A percentile compares a stretch with the other conserved stretches of the same genome.
Evolutionary conservation across 2,329 filamentous ascomycete genomes (phyloP).

Genomic region (Ramichloridium luteum): DNA sequence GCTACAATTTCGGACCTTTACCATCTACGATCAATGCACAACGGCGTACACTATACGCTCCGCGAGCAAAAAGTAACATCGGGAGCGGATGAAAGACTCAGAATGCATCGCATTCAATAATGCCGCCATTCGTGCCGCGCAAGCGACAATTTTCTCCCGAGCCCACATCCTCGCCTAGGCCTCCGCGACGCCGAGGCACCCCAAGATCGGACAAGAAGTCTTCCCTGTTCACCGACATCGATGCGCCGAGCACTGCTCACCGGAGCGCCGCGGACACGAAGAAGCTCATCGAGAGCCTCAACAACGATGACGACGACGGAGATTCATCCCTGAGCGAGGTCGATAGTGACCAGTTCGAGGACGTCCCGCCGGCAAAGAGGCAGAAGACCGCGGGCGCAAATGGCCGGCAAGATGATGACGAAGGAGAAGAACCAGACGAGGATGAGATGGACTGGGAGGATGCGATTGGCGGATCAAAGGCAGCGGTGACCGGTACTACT

Average conservation of each 20-base stretch:
- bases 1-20: no score
- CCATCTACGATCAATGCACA: no score
- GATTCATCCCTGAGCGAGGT: constrained; percentile 31
- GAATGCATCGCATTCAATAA: constrained; percentile 31
- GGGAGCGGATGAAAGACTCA: no score
- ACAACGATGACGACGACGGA: constrained; percentile 27
- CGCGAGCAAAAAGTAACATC: no score
- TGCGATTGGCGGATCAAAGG: constrained; percentile 27
- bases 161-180: constrained; percentile 24
- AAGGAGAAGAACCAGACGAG: constrained; percentile 34
- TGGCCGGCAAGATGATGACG: constrained; percentile 22
- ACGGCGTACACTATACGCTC: no score
- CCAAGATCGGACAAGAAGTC: constrained; percentile 22
- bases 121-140: constrained; percentile 57
- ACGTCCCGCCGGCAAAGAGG: constrained; percentile 32
- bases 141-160: constrained; percentile 49
- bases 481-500: neutral
- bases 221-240: constrained; percentile 34
- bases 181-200: no score
- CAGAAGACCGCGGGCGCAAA: constrained; percentile 32
- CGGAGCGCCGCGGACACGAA: constrained; percentile 19
- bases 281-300: constrained; percentile 27
- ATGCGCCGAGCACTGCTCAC: constrained; percentile 24
- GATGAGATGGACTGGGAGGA: constrained; percentile 49
- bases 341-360: constrained; percentile 39